Evolutionary conservation across 2,329 filamentous ascomycete genomes (phyloP).

Genomic region (Aureobasidium mangrovei): DNA sequence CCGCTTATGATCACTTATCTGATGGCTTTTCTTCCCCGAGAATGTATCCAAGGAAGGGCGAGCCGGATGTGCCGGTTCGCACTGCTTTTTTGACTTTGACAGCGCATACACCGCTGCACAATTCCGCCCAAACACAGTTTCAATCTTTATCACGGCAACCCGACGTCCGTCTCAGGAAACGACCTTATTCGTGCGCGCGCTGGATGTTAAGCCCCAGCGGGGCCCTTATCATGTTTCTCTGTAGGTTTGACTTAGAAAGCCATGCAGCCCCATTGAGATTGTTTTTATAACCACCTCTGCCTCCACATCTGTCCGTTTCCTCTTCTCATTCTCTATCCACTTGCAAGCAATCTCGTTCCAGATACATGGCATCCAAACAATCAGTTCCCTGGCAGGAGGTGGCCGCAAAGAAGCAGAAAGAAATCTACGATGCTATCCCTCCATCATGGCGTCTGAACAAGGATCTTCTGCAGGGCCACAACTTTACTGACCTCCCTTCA

Average conservation of each 20-base stretch:
- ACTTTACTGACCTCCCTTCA: neutral
- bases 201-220: no score
- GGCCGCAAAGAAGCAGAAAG: slow-evolving; percentile 2
- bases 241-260: no score
- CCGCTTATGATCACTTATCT: neutral
- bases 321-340: no score
- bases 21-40: neutral
- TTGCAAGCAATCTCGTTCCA: neutral
- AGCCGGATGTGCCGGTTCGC: neutral
- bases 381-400: neutral
- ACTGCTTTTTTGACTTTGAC: neutral
- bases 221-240: no score
- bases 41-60: neutral
- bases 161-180: no score
- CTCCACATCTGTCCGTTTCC: no score
- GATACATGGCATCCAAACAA: neutral
- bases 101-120: slow-evolving; percentile 9
- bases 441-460: neutral
- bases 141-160: no score
- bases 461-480: neutral
- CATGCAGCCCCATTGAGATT: no score
- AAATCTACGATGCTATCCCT: slow-evolving; percentile 9
- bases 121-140: no score
- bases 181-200: no score
- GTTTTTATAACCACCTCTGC: no score